Percentiles rank a stretch among this genome's conserved stretches.
These are phyloP conservation scores for Yarrowia deformans DNA, from an alignment of 805 yeast species.

Conservation along the genomic window DNA sequence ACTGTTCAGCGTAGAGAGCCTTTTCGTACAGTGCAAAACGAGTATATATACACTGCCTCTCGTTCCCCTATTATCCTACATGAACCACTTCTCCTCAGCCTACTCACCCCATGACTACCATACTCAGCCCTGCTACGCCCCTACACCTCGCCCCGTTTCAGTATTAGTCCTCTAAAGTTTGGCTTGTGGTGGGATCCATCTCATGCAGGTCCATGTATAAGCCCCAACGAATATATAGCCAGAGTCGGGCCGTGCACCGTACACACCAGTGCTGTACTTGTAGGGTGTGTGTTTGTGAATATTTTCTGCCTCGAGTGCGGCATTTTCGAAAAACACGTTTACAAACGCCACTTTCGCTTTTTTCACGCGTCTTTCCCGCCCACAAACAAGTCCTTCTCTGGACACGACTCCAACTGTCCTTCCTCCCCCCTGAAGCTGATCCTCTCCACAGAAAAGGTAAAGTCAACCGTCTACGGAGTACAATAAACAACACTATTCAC, in stretches of 20 bases:
- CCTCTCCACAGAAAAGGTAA: conserved; percentile 3
- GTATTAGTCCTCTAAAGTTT: neutral
- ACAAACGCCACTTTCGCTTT: neutral
- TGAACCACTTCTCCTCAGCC: too few species aligned
- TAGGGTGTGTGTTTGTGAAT: neutral
- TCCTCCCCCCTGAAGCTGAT: conserved; percentile 10
- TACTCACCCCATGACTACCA: neutral
- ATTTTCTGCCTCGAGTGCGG: neutral
- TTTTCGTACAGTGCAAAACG: neutral
- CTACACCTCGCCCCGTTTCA: too few species aligned
- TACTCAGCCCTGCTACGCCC: neutral
- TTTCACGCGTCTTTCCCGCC: too few species aligned
- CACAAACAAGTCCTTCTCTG: too few species aligned
- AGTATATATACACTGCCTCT: neutral
- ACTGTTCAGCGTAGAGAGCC: too few species aligned
- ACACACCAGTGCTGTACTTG: neutral
- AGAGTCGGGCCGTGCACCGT: neutral
- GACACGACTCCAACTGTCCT: too few species aligned
- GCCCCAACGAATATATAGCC: conserved; percentile 17
- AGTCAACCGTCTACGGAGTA: neutral
- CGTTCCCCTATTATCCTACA: too few species aligned
- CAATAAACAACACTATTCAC: neutral
- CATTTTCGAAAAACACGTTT: conserved; percentile 6
- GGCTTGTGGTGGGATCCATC: conserved; percentile 22
- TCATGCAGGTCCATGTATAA: conserved; percentile 23